A percentile compares a stretch with the other conserved stretches of the same genome.
Evolutionary conservation across 208 protist genomes (phyloP).

Genomic region (Zelonia costaricensis): DNA sequence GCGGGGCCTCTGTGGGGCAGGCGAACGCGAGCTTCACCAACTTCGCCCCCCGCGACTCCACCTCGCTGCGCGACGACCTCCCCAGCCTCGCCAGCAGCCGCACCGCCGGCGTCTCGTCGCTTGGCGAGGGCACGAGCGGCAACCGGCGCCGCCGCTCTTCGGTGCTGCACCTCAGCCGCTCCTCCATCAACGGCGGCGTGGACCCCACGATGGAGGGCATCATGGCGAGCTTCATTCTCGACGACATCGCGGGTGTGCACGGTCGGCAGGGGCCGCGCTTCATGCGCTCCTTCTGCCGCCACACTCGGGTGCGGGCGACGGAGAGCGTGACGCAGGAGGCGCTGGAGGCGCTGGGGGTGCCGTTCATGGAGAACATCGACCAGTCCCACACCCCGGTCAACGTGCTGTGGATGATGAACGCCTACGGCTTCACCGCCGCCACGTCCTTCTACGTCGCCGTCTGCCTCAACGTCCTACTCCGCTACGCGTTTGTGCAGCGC

Average conservation of each 20-base stretch:
- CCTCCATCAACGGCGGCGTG: constrained; percentile 26
- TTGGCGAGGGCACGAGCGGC: constrained; percentile 3
- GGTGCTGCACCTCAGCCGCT: constrained; percentile 33
- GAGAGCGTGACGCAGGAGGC: constrained; percentile 31
- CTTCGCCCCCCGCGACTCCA: constrained; percentile 3
- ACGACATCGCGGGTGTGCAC: constrained; percentile 4
- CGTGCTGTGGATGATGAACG: constrained; percentile 17
- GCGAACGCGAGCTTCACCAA: background rate
- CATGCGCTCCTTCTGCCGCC: constrained; percentile 39
- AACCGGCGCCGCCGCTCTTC: constrained; percentile 12
- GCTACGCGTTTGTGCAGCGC: constrained; percentile 55
- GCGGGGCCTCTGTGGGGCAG: background rate
- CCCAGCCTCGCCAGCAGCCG: constrained; percentile 25
- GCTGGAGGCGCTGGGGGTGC: constrained; percentile 37
- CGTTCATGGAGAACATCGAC: constrained; percentile 44
- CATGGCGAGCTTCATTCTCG: constrained; percentile 32
- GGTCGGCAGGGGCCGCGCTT: constrained; percentile 38
- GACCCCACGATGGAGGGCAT: constrained; percentile 25
- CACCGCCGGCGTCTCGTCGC: constrained; percentile 12
- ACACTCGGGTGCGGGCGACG: constrained; percentile 36
- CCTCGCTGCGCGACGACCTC: constrained; percentile 16
- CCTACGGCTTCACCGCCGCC: constrained; percentile 12
- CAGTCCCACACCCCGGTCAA: constrained; percentile 13
- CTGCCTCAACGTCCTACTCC: constrained; percentile 66
- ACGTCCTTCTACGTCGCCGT: constrained; percentile 37